phyloP scores from a whole-genome alignment of 139 green algal species.

The Eudorina sp. region DNA sequence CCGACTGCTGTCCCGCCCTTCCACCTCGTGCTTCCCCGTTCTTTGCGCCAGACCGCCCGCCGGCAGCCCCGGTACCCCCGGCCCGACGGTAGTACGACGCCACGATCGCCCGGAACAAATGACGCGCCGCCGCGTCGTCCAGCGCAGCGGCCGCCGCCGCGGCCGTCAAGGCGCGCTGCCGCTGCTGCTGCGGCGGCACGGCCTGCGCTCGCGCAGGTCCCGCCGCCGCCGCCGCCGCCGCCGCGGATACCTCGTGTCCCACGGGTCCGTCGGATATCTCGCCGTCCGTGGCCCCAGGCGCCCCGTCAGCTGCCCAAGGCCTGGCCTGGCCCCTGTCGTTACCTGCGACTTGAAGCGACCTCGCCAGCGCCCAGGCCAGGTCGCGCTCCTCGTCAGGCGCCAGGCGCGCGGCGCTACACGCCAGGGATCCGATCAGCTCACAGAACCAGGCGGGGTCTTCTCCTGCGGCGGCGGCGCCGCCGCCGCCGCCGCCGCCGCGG shows the following conservation, averaged over 20 bases:
- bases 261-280: too few relatives aligned
- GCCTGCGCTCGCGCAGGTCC: neutral
- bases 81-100: neutral
- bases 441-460: neutral
- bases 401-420: neutral
- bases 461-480: neutral
- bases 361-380: neutral
- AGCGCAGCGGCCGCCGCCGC: neutral
- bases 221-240: neutral
- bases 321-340: too few relatives aligned
- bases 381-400: neutral
- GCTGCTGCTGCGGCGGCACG: neutral
- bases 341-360: neutral
- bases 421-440: neutral
- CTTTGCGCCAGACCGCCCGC: neutral
- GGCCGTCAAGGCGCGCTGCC: neutral
- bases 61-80: neutral
- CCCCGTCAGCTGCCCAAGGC: too few relatives aligned
- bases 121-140: neutral
- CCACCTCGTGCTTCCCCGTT: neutral
- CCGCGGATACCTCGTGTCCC: too few relatives aligned
- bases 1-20: too few relatives aligned
- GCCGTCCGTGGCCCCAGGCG: too few relatives aligned
- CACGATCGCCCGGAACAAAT: slow-evolving; percentile 25
- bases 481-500: neutral